Conservation (phyloP, 148 eudicot genomes). For the Rhododendron mucronatum region DNA sequence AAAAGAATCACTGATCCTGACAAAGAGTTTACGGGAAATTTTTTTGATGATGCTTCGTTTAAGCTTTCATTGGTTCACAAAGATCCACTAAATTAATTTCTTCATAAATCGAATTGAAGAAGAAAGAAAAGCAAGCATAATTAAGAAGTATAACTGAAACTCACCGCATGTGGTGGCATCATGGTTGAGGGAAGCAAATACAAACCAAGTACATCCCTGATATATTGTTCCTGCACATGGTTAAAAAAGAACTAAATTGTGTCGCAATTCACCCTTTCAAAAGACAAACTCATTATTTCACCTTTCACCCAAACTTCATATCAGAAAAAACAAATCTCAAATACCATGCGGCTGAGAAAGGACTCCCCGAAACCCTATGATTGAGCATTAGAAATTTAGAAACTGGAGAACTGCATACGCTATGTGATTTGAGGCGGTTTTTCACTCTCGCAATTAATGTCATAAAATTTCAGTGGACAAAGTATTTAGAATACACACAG, state of each 20-base stretch:
- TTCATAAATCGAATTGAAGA: background rate
- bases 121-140: background rate
- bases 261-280: background rate
- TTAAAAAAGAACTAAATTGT: background rate
- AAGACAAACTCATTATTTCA: too few species aligned
- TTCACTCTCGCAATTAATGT: background rate
- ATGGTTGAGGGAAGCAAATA: constrained; percentile 45
- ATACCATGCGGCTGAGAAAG: background rate
- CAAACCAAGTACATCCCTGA: constrained; percentile 72
- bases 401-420: background rate
- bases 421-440: background rate
- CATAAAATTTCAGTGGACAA: background rate
- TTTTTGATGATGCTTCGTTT: background rate
- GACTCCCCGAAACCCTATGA: background rate
- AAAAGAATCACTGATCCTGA: background rate
- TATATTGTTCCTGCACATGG: constrained; percentile 56
- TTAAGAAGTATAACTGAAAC: constrained; percentile 3
- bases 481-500: background rate
- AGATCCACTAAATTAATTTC: background rate
- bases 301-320: background rate
- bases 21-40: background rate
- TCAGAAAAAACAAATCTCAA: background rate
- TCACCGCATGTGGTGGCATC: constrained; percentile 58
- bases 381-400: background rate
- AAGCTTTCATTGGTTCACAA: background rate